Base-by-base conservation (phyloP, 768 basidiomycete genomes). In the Crassisporium funariophilum region DNA sequence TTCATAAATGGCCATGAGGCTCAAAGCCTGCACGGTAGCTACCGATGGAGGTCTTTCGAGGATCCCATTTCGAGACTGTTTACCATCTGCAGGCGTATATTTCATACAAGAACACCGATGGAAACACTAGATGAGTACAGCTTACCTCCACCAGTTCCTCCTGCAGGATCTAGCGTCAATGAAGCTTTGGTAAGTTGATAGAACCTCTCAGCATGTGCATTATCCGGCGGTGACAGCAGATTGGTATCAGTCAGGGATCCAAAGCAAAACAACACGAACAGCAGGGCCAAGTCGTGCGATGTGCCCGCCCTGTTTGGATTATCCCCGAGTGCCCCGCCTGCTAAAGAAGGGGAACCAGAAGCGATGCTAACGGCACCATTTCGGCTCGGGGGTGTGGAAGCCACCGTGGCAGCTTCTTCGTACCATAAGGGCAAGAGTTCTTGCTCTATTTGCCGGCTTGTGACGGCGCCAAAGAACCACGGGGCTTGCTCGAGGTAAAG, bases 401-500 rank as follows among this genome's bases (percentile, higher is more conserved):
- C 39, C 19, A 38, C 46, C 9, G 50, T 36, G 2, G 69, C 61
- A 3, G 76, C 78, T 52, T 78, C 82, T n/a, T 62, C 63, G 49
- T 84, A 87, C 81, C 82, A 86, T 34, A 78, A 54, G 12, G 84
- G 84, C n/a, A 86, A 66, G 13, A 81, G 64, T 49, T 86, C 83
- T 46, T 85, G 80, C n/a, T 78, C 63, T 7, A 86, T 64, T 50
- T 90, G 86, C 12, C 69, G 70, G 35, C 73, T 70, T 2, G 82
- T 82, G 27, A 89, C 79, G 2, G 86, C 82, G 16, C 86, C 83
- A 47, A 86, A 88, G 59, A 88, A 87, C 88, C 88, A 90, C 0
- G 84, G 83, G 2, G 86, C 84, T 57, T 86, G 82, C n/a, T 83
- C 82, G 31, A 88, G 75, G 62, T 89, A 90, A 10, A 86, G 71